Evolutionary conservation across 108 stramenopile species (phyloP).

Genomic region (Nannochloropsis salina): DNA sequence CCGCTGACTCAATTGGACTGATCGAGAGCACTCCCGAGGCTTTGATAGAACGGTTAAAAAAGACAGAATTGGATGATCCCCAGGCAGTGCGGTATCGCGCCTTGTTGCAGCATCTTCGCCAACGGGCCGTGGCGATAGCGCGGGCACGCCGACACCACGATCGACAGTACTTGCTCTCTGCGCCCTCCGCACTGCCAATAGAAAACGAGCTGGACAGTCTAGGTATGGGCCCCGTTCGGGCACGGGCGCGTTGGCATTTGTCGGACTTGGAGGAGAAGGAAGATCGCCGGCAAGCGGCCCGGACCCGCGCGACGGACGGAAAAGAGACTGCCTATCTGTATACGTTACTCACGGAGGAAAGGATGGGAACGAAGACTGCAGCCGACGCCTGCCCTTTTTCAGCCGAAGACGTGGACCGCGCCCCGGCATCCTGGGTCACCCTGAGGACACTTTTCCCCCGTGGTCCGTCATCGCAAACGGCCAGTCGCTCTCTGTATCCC

Average conservation of each 20-base stretch:
- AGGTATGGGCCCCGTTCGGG: not conserved
- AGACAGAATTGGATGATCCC: not conserved
- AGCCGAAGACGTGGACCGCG: not conserved
- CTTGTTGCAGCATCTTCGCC: not conserved
- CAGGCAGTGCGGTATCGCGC: not conserved
- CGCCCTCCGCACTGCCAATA: no score
- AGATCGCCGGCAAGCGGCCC: not conserved
- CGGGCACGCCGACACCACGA: not conserved
- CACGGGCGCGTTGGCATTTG: not conserved
- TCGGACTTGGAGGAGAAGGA: not conserved
- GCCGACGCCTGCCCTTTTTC: not conserved
- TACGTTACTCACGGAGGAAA: not conserved
- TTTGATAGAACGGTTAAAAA: not conserved
- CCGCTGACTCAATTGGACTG: not conserved
- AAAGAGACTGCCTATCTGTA: not conserved
- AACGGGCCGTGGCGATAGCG: not conserved
- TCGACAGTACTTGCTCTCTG: not conserved
- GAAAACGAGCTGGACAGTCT: not conserved
- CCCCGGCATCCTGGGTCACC: not conserved
- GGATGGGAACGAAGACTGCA: not conserved
- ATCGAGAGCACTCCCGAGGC: not conserved
- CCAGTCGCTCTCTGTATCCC: no score
- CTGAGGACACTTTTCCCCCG: no score
- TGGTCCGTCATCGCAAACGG: no score
- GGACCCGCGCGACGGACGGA: not conserved